Percentiles rank a stretch among this genome's conserved stretches.
phyloP scores from a whole-genome alignment of 129 eudicot genomes.

The Helianthus tuberosus region DNA sequence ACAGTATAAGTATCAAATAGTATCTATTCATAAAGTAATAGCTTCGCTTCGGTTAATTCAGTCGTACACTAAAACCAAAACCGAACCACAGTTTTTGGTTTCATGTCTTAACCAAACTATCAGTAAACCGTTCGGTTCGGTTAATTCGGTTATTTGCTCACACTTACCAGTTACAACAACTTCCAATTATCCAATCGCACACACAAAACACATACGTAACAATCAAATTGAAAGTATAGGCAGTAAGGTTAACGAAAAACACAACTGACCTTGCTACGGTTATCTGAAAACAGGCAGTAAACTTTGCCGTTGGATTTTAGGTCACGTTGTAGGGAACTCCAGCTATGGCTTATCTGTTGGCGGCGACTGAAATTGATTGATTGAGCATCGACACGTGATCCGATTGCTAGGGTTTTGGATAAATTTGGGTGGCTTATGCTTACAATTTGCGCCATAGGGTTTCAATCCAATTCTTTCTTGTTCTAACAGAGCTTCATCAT shows the following conservation, averaged over 20 bases:
- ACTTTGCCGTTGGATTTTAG: constrained; percentile 46
- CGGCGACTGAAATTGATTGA: constrained; percentile 12
- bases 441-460: constrained; percentile 23
- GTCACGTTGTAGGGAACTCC: constrained; percentile 34
- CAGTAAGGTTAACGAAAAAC: no score
- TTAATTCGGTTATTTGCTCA: no score
- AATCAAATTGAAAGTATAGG: background rate
- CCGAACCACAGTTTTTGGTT: no score
- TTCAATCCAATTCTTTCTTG: no score
- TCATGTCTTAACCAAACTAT: no score
- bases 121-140: no score
- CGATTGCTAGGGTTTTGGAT: constrained; percentile 14
- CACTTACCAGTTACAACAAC: no score
- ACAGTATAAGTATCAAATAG: no score
- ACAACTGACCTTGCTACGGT: constrained; percentile 51
- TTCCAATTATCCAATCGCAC: background rate
- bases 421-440: constrained; percentile 10
- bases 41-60: no score
- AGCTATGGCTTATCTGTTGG: constrained; percentile 28
- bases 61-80: no score
- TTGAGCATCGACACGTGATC: constrained; percentile 7
- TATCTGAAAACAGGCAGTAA: constrained; percentile 58
- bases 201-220: background rate
- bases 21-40: no score
- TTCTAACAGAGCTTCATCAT: constrained; percentile 15